Base-by-base conservation (phyloP, 345 rosid genomes). In the Pelargonium nanum region DNA sequence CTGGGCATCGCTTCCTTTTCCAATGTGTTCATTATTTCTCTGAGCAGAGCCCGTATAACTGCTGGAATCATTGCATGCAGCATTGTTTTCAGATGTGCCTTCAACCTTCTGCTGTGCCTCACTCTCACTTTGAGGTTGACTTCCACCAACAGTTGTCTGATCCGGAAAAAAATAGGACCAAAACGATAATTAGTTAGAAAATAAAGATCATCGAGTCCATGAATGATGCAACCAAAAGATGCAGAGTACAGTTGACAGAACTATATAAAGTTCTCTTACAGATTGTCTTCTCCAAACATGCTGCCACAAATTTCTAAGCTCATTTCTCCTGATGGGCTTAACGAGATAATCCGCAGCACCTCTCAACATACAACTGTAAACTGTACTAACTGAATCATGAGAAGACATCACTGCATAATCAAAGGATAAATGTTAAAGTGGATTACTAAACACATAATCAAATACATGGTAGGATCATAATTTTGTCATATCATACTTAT, bases 261-360 rank as follows among this genome's bases (percentile, higher is more conserved):
- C 45, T 53, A 56, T 23, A 22, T 26, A 20, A 34, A 60, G 60
- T 28, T 54, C 55, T 74, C 96, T 65, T 87, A 92, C 98, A 26
- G 77, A 57, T 80, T 80, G 88, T 82, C 94, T 87, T 77, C 97
- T 87, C 99, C 97, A 93, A 26, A 85, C 92, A 77, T 93, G 97
- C 79, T 87, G 99, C 99, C 99, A 93, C 62, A 93, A 78, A 73
- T 85, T 89, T 66, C 84, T 89, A 57, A 93, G 67, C 77, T 93
- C 99, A 57, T 93, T 93, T 74, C 82, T 89, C 77, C 99, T 80
- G 61, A 93, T 70, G 17, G 99, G 99, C 78, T 93, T 93, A 20
- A 93, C 92, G 56, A 93, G 95, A 77, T 87, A 93, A 69, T 93
- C 97, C 20, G 88, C 88, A 30, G 97, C 90, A 66, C 97, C 99